phyloP scores from a whole-genome alignment of 2,329 filamentous ascomycete species.

The Aspergillus proliferans region DNA sequence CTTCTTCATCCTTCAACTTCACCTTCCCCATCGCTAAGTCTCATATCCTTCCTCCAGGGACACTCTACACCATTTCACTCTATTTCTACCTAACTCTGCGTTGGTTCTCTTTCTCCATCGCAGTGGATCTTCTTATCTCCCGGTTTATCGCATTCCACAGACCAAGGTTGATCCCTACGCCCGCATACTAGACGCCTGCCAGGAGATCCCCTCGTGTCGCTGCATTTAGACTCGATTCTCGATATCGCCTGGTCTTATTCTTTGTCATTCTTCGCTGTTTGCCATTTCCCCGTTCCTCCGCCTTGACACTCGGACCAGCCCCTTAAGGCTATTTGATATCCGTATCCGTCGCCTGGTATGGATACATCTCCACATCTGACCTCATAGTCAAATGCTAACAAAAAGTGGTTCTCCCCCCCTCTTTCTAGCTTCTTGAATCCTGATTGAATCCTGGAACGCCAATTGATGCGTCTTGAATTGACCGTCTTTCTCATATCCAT shows the following conservation, averaged over 20 bases:
- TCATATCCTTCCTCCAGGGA: slow-evolving; percentile 1
- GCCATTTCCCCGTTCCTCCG: background rate
- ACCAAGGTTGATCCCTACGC: no score
- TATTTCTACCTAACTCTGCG: slow-evolving; percentile 2
- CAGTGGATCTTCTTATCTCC: background rate
- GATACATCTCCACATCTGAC: background rate
- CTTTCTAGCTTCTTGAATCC: background rate
- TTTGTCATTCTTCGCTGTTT: background rate
- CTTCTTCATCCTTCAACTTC: slow-evolving; percentile 1
- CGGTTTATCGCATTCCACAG: slow-evolving; percentile 3
- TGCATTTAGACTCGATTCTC: no score
- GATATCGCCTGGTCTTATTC: background rate
- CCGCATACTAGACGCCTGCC: no score
- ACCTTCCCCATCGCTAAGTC: slow-evolving; percentile 2
- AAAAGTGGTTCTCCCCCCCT: background rate
- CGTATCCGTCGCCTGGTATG: background rate
- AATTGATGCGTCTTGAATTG: background rate
- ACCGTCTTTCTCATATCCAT: background rate
- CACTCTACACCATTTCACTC: slow-evolving; percentile 1
- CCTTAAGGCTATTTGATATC: background rate
- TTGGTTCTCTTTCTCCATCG: background rate
- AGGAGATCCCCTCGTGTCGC: no score
- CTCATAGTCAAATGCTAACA: background rate
- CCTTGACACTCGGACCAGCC: background rate
- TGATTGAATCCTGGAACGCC: background rate